A percentile compares a stretch with the other conserved stretches of the same genome.
Evolutionary conservation across 768 basidiomycete genomes (phyloP).

Genomic region (Tremella yokohamensis): DNA sequence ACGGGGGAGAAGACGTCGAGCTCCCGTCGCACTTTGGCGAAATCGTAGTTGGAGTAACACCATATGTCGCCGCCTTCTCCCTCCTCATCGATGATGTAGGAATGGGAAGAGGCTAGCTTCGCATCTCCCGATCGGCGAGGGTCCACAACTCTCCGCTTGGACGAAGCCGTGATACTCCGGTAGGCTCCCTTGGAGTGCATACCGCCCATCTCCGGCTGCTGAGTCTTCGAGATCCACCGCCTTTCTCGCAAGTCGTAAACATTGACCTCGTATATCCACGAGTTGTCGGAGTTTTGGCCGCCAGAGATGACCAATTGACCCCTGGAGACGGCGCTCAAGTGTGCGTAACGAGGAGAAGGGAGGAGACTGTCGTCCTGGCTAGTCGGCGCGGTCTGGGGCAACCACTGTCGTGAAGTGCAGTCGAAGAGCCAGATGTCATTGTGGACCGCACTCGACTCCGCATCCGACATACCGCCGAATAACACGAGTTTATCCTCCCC

Average conservation of each 20-base stretch:
- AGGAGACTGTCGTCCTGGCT: conserved; percentile 56
- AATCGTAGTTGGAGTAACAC: conserved; percentile 93
- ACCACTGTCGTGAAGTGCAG: conserved; percentile 67
- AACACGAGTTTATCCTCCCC: conserved; percentile 85
- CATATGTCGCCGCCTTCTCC: conserved; percentile 63
- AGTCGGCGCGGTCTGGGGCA: conserved; percentile 56
- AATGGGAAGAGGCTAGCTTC: conserved; percentile 60
- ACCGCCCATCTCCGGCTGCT: conserved; percentile 71
- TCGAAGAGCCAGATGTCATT: conserved; percentile 90
- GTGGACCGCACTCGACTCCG: conserved; percentile 71
- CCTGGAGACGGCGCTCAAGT: conserved; percentile 80
- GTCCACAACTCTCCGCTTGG: conserved; percentile 65
- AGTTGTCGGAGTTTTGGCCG: conserved; percentile 88
- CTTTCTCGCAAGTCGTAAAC: conserved; percentile 73
- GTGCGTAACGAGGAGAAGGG: conserved; percentile 88
- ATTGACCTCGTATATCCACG: conserved; percentile 86
- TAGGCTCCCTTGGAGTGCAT: conserved; percentile 91
- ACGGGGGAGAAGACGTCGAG: conserved; percentile 80
- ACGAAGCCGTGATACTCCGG: conserved; percentile 83
- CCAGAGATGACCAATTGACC: conserved; percentile 87
- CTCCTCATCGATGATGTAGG: conserved; percentile 59
- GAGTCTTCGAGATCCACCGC: conserved; percentile 62
- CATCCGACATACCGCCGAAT: conserved; percentile 91
- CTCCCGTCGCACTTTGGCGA: conserved; percentile 82
- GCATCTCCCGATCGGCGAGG: conserved; percentile 55